Base-by-base conservation (phyloP, 2,329 filamentous ascomycete genomes). In the Purpureocillium lavendulum region DNA sequence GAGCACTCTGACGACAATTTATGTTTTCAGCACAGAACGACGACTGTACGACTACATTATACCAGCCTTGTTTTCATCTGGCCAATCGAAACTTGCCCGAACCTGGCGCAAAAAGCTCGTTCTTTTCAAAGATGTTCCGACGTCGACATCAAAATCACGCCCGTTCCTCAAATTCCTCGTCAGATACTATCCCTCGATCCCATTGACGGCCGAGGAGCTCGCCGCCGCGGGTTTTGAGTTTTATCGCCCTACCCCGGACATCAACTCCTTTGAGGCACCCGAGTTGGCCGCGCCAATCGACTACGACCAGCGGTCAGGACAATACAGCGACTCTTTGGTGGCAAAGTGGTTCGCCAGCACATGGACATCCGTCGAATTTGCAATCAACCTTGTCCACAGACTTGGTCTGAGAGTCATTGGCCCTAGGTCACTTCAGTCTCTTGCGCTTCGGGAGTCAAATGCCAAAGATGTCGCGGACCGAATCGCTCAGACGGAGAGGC, bases 281-380 rank as follows among this genome's bases (percentile, higher is more conserved):
- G 21, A 26, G 21, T 10, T 10, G 10, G 21, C 21, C 6, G 21
- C 16, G 34, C n/a, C 15, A 4, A 31, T 14, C 11, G 14, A 26
- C 4, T 7, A 33, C 7, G 21, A 33, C 4, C 18, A 31, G 24
- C 24, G 41, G 16, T 48, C 44, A 40, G 47, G 52, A 15, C 49
- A 48, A 14, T 56, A 52, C 29, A 55, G 51, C 32, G 59, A 62
- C 36, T 50, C 79, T 45, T 82, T 94, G 24, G 82, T 84, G 14
- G 84, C 88, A n/a, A 76, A 81, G 46, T 79, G 87, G 65, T 89
- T 95, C 56, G 88, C 88, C 9, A 81, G 70, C 41, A 65, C 64
- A 14, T 84, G 85, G 58, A 72, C 92, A 16, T 76, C 81, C 1
- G 67, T 88, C 9, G 79, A 89, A 40, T 75, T 82, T 47, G 77